These are phyloP conservation scores for Xylaria palmicola DNA, from an alignment of 495 filamentous ascomycete species.

Conservation along the genomic window DNA sequence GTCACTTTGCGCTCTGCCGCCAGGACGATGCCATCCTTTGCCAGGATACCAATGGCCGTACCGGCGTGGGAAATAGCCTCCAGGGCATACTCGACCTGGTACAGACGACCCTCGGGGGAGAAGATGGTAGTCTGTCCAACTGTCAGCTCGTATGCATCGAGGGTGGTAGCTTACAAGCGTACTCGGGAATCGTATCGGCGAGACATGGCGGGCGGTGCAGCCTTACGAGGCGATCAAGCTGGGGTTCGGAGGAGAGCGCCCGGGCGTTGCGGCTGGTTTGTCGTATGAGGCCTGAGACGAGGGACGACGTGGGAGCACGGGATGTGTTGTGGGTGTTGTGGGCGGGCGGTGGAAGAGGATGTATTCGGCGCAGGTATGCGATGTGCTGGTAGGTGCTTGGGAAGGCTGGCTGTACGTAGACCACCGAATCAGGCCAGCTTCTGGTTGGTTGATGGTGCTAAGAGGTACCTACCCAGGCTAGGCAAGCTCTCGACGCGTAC, in stretches of 20 bases:
- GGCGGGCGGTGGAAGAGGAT: no score
- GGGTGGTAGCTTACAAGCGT: conserved; percentile 36
- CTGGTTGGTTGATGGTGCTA: background rate
- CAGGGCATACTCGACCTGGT: conserved; percentile 98
- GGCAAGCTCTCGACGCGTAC: conserved; percentile 23
- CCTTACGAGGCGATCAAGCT: conserved; percentile 6
- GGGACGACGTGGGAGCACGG: background rate
- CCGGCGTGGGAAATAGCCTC: conserved; percentile 98
- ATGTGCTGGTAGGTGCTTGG: background rate
- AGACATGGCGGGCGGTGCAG: conserved; percentile 64
- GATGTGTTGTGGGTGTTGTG: background rate
- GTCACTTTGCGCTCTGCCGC: conserved; percentile 99
- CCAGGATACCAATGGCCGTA: conserved; percentile 92
- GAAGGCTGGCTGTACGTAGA: background rate
- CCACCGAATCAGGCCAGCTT: conserved; percentile 1
- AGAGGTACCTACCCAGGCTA: conserved; percentile 2
- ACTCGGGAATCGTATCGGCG: conserved; percentile 98
- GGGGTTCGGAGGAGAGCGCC: background rate
- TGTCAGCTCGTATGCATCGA: conserved; percentile 40
- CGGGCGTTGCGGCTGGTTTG: background rate
- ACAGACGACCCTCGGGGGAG: conserved; percentile 95
- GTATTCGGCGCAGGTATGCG: background rate
- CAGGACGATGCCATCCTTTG: conserved; percentile 96
- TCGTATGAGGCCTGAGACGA: background rate
- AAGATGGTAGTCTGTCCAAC: conserved; percentile 90